Evolutionary conservation across 2,329 filamentous ascomycete species (phyloP).

Genomic region (Colletotrichum liriopes): DNA sequence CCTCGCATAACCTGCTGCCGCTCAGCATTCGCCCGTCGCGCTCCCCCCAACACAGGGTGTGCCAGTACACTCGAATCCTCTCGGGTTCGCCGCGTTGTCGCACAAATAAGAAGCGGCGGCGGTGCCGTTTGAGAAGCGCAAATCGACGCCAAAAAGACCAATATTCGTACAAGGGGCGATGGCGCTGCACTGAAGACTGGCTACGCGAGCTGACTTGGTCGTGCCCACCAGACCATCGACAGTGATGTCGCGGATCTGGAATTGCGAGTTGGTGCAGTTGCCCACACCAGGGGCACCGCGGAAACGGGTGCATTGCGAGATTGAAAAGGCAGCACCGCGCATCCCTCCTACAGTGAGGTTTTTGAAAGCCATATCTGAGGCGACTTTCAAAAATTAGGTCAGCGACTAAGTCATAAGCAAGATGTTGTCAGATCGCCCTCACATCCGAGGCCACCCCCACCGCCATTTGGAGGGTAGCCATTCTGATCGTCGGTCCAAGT

Average conservation of each 20-base stretch:
- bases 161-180: slow-evolving; percentile 26
- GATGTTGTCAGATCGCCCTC: slow-evolving; percentile 23
- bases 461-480: slow-evolving; percentile 64
- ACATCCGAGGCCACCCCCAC: slow-evolving; percentile 64
- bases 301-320: slow-evolving; percentile 52
- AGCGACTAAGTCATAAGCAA: not conserved
- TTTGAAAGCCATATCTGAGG: slow-evolving; percentile 26
- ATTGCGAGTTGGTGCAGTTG: slow-evolving; percentile 53
- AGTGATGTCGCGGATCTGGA: slow-evolving; percentile 50
- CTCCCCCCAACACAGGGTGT: slow-evolving; percentile 17
- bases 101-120: slow-evolving; percentile 23
- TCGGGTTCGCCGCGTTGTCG: slow-evolving; percentile 13
- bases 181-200: slow-evolving; percentile 32
- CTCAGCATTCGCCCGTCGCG: slow-evolving; percentile 16
- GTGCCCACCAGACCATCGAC: slow-evolving; percentile 33
- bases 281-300: slow-evolving; percentile 49
- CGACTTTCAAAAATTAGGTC: slow-evolving; percentile 6
- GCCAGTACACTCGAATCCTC: slow-evolving; percentile 23
- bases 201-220: slow-evolving; percentile 27
- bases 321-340: slow-evolving; percentile 48
- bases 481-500: slow-evolving; percentile 64
- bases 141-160: slow-evolving; percentile 24
- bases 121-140: slow-evolving; percentile 17
- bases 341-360: slow-evolving; percentile 40
- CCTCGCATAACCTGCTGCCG: not conserved